These are phyloP conservation scores for Sodiomyces alkalinus DNA, from an alignment of 2,329 filamentous ascomycete species.

Conservation along the genomic window DNA sequence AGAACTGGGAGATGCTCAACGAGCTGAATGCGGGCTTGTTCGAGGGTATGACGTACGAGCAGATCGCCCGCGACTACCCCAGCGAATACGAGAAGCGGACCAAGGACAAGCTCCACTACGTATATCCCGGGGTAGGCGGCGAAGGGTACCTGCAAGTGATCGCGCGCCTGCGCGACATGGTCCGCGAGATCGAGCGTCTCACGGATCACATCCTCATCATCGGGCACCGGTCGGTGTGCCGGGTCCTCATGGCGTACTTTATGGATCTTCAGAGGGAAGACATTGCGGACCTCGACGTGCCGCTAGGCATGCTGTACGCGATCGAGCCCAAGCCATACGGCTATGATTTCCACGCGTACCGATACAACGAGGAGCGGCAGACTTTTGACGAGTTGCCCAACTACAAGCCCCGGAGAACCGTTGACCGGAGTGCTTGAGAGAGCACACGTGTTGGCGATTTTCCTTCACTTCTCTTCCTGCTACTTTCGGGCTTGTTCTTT, in stretches of 20 bases:
- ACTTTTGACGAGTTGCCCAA: conserved; percentile 80
- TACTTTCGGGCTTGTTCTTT: no score
- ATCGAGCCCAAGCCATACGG: conserved; percentile 97
- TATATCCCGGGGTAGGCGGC: conserved; percentile 88
- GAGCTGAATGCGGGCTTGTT: conserved; percentile 88
- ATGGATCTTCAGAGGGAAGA: conserved; percentile 81
- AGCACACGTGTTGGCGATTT: background rate
- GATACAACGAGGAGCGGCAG: conserved; percentile 62
- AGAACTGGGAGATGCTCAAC: conserved; percentile 96
- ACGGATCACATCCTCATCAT: conserved; percentile 90
- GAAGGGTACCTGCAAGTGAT: conserved; percentile 97
- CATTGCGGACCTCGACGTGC: conserved; percentile 88
- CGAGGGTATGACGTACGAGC: conserved; percentile 87
- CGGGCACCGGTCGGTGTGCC: conserved; percentile 80
- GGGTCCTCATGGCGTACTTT: conserved; percentile 92
- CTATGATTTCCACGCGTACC: conserved; percentile 91
- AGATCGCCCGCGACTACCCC: conserved; percentile 65
- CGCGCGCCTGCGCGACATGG: conserved; percentile 85
- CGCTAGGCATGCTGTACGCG: conserved; percentile 83
- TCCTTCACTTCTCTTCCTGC: no score
- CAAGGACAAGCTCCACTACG: conserved; percentile 83
- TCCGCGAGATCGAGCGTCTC: conserved; percentile 92
- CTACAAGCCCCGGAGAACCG: conserved; percentile 56
- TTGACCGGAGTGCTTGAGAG: conserved; percentile 21
- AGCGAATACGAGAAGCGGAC: conserved; percentile 72